Base-by-base conservation (phyloP, 139 green algal species). In the Deuterostichococcus epilithicus region DNA sequence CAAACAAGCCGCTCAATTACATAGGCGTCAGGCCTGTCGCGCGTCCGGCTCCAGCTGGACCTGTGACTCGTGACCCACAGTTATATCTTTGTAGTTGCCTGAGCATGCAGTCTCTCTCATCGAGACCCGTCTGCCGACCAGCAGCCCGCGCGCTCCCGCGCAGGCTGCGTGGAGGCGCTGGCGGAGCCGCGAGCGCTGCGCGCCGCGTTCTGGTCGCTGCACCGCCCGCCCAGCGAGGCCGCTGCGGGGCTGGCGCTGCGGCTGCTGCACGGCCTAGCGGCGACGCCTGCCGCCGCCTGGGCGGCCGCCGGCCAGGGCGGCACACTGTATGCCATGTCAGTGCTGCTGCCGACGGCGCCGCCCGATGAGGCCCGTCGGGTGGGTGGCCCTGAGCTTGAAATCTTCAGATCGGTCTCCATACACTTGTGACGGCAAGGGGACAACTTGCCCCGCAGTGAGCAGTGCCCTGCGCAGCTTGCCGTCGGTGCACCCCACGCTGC, bases 311-410 rank as follows among this genome's bases (percentile, higher is more conserved):
- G 78, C n/a, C 83, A 93, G 30, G 92, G 84, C 25, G 92, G 91
- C 6, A 78, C 82, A 0, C 59, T 97, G n/a, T 93, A 86, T 76
- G 82, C 97, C 18, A 84, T 97, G 35, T 70, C 86, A 2, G 70
- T 92, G 35, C 83, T 97, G 36, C 83, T 98, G 39, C 89, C 82
- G 0, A 39, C 65, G 25, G 36, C 44, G 32, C 38, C 60, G 18
- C 25, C 59, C 23, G 35, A 65, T 25, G 74, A 73, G 32, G 52
- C 52, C 28, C 13, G 13, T 20, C 26, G 52, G 52, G 52, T 63
- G 52, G 28, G 52, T 25, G 3, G 5, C 28, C 3, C 45, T 60
- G 45, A 26, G 45, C 18, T 13, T 60, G 13, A 13, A 60, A 60
- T 13, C 18, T 60, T 60, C 15, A 60, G 45, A 60, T 13, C 15